phyloP scores from a whole-genome alignment of 139 green algal species.

The Chlorella sp. region DNA sequence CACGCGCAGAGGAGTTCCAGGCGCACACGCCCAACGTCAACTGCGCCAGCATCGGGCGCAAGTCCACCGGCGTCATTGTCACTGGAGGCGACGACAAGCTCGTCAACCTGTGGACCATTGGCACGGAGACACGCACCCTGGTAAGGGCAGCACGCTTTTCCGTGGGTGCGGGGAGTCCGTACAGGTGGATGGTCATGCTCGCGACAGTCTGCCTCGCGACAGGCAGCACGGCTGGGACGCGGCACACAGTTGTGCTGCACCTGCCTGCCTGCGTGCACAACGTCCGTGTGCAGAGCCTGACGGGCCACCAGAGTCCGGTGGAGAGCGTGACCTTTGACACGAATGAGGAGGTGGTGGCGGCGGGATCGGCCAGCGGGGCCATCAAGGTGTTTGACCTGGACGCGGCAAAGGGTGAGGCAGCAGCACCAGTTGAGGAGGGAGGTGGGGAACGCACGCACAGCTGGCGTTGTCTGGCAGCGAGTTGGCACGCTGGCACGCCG shows the following conservation, averaged over 20 bases:
- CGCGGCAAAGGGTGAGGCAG: constrained; percentile 44
- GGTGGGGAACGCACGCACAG: too few species aligned
- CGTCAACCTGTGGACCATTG: constrained; percentile 83
- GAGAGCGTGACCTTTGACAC: constrained; percentile 73
- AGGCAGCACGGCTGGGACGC: too few species aligned
- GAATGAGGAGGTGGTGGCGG: constrained; percentile 64
- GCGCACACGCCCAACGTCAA: constrained; percentile 68
- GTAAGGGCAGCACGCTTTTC: too few species aligned
- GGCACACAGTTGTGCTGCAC: not conserved
- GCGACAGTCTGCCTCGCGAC: too few species aligned
- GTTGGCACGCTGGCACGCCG: too few species aligned
- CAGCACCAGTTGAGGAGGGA: too few species aligned
- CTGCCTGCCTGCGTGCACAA: not conserved
- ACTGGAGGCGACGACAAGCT: constrained; percentile 86
- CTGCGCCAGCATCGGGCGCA: constrained; percentile 68
- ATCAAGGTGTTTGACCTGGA: constrained; percentile 82
- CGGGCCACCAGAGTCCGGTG: constrained; percentile 57
- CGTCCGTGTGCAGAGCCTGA: constrained; percentile 45
- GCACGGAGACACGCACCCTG: constrained; percentile 45
- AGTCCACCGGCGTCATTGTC: constrained; percentile 63
- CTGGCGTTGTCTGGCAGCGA: too few species aligned
- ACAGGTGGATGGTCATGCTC: too few species aligned
- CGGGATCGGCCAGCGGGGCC: constrained; percentile 55
- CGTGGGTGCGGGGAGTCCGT: too few species aligned
- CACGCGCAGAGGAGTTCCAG: constrained; percentile 64